These are phyloP conservation scores for Voacanga thouarsii DNA, from an alignment of 257 asterid genomes.

Conservation along the genomic window DNA sequence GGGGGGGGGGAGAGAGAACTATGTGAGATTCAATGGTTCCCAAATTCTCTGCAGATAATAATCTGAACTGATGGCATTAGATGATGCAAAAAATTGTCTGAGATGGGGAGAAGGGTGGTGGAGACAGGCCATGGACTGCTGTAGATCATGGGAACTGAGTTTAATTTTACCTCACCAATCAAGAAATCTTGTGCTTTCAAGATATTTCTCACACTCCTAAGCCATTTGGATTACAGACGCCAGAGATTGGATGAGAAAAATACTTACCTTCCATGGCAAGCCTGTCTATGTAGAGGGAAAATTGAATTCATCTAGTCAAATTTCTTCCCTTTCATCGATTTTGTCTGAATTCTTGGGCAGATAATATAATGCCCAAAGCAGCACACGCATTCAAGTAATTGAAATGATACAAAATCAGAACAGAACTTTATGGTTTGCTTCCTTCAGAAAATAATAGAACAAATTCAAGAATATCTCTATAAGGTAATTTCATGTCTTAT, in stretches of 20 bases:
- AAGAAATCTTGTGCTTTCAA: neutral
- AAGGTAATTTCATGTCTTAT: constrained; percentile 5
- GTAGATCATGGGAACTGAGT: too few relatives aligned
- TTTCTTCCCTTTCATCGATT: neutral
- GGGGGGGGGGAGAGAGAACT: too few relatives aligned
- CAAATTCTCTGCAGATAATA: too few relatives aligned
- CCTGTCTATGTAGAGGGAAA: neutral
- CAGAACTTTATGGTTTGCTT: neutral
- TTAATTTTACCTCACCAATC: neutral
- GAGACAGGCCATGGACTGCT: neutral
- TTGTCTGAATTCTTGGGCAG: neutral
- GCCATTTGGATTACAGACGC: too few relatives aligned
- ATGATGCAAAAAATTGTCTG: too few relatives aligned
- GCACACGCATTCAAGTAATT: neutral
- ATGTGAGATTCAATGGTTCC: too few relatives aligned
- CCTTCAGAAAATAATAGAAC: neutral
- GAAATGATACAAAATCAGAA: neutral
- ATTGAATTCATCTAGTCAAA: neutral
- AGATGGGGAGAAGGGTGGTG: neutral
- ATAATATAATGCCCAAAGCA: neutral
- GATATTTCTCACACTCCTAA: too few relatives aligned
- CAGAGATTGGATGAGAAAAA: too few relatives aligned
- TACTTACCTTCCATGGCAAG: neutral
- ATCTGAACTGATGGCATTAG: too few relatives aligned
- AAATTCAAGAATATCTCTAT: neutral